Base-by-base conservation (phyloP, 495 filamentous ascomycete species). In the Ascobolus immersus region DNA sequence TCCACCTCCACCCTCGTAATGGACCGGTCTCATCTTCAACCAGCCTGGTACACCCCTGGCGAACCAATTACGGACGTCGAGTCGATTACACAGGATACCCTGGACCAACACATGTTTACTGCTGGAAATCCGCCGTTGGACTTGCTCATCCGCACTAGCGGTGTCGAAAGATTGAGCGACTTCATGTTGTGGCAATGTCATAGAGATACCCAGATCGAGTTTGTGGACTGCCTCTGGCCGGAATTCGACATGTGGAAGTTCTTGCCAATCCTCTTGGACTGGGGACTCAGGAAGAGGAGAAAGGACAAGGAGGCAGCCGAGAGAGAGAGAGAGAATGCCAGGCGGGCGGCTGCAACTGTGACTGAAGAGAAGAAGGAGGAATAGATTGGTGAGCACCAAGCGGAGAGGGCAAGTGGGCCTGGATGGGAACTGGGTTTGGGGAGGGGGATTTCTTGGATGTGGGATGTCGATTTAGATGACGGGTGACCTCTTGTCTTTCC, bases 101-200 rank as follows among this genome's bases (percentile, higher is more conserved):
- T 96, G 13, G 68, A 69, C 9, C 60, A 64, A 15, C 77, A 91
- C 52, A 69, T 86, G 50, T 77, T 81, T 50, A 94, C 89, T 4
- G 66, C 69, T 25, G 73, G 65, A 21, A 69, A 66, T 34, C 89
- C 89, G 2, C 86, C 89, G 2, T 57, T 94, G 14, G 86, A 96
- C 42, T 59, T 96, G 0, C 65, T 94, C 17, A 60, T 96, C 13
- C 64, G 86, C 17, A 96, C 86, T 0, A 89, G 77, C 32, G 86
- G 79, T 18, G 86, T 96, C 8, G 73, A 81, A 45, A 63, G 86
- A 14, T 54, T 96, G 37, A 90, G 78, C 44, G 86, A 96, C 47
- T 96, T 94, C 46, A 81, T 96, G 81, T 69, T 96, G 33, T 96
- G 86, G 86, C 86, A 96, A 53, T 82, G 76, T 44, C 81, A 94